Conservation (phyloP, 2,329 filamentous ascomycete species). For the Chaetothyriales sp. region DNA sequence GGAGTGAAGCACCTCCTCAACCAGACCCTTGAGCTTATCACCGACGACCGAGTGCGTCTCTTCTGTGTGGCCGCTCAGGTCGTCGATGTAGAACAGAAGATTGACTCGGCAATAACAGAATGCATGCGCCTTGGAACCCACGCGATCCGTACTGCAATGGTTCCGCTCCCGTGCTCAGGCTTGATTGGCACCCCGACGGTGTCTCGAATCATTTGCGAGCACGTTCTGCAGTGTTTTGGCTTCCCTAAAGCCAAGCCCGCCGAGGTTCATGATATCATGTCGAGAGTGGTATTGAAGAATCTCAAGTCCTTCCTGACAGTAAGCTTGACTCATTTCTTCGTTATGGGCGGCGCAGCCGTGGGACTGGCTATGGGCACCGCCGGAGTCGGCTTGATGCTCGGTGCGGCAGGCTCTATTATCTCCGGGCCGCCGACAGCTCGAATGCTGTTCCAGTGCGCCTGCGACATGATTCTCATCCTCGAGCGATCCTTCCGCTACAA, state of each 20-base stretch:
- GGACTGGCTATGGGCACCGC: slow-evolving; percentile 15
- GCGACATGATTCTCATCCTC: slow-evolving; percentile 23
- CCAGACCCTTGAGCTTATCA: slow-evolving; percentile 22
- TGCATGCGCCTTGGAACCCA: slow-evolving; percentile 21
- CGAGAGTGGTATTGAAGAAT: slow-evolving; percentile 12
- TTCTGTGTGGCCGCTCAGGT: slow-evolving; percentile 25
- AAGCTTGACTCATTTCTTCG: slow-evolving; percentile 10
- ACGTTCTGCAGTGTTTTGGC: slow-evolving; percentile 16
- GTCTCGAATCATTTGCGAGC: slow-evolving; percentile 17
- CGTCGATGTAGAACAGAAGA: slow-evolving; percentile 23
- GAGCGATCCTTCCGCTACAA: slow-evolving; percentile 20
- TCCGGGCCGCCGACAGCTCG: slow-evolving; percentile 22
- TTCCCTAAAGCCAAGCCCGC: slow-evolving; percentile 16
- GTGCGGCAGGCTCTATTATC: slow-evolving; percentile 15
- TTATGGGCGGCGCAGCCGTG: slow-evolving; percentile 8
- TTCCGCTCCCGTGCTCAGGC: slow-evolving; percentile 17
- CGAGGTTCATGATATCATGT: slow-evolving; percentile 17
- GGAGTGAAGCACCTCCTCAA: slow-evolving; percentile 21
- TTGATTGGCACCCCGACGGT: slow-evolving; percentile 16
- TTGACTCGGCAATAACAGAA: slow-evolving; percentile 24
- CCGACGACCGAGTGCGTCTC: slow-evolving; percentile 23
- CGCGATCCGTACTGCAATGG: slow-evolving; percentile 20
- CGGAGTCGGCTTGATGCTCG: slow-evolving; percentile 19
- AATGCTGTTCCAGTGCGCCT: slow-evolving; percentile 23
- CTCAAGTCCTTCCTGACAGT: slow-evolving; percentile 14